These are phyloP conservation scores for Salix viminalis DNA, from an alignment of 345 rosid genomes.

Conservation along the genomic window DNA sequence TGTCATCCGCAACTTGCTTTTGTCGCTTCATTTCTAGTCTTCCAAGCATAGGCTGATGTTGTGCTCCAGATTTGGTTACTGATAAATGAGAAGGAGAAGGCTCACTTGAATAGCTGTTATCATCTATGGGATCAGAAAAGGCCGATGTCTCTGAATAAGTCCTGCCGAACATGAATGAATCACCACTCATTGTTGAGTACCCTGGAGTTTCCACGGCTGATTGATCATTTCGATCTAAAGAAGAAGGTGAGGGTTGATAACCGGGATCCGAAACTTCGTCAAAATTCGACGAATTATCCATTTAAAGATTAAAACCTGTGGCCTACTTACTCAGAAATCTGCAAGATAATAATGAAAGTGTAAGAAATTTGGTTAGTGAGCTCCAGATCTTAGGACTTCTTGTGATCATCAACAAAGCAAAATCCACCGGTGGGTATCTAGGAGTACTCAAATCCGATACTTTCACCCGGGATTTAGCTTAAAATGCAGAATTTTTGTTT, in stretches of 20 bases:
- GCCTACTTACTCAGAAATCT: slow-evolving; percentile 26
- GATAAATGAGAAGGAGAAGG: slow-evolving; percentile 64
- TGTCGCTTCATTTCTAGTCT: slow-evolving; percentile 34
- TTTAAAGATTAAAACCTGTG: slow-evolving; percentile 9
- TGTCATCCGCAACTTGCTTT: slow-evolving; percentile 24
- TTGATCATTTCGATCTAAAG: slow-evolving; percentile 46
- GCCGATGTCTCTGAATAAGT: slow-evolving; percentile 67
- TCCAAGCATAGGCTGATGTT: slow-evolving; percentile 18
- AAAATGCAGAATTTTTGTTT: slow-evolving; percentile 21
- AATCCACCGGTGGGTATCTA: slow-evolving; percentile 13
- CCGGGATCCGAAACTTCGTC: slow-evolving; percentile 50
- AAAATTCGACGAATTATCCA: slow-evolving; percentile 39
- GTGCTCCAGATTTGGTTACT: slow-evolving; percentile 27
- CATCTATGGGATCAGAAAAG: slow-evolving; percentile 56
- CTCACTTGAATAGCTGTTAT: slow-evolving; percentile 49
- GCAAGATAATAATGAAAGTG: slow-evolving; percentile 26
- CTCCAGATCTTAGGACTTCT: slow-evolving; percentile 9
- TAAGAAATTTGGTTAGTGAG: slow-evolving; percentile 16
- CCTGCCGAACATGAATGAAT: slow-evolving; percentile 48
- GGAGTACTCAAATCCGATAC: slow-evolving; percentile 8
- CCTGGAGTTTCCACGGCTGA: slow-evolving; percentile 52
- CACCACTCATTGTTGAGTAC: slow-evolving; percentile 48
- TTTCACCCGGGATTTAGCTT: slow-evolving; percentile 19
- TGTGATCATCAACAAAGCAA: slow-evolving; percentile 17
- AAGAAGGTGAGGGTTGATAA: slow-evolving; percentile 51